Evolutionary conservation across 208 protist species (phyloP).

Genomic region (Leishmania braziliensis): DNA sequence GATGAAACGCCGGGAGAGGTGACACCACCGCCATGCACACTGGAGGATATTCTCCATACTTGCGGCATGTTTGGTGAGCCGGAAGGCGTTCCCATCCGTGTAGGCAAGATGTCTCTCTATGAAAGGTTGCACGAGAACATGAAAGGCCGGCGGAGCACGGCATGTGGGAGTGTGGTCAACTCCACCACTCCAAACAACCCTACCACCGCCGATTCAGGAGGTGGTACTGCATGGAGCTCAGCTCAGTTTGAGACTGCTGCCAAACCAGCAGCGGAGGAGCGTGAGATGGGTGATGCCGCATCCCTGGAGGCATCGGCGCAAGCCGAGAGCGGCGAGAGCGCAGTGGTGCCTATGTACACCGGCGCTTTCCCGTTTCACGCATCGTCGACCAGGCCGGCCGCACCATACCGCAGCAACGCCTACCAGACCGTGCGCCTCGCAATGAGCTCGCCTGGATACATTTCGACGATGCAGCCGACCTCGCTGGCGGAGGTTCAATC

Average conservation of each 20-base stretch:
- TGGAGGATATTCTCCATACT: slow-evolving; percentile 27
- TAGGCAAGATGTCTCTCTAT: slow-evolving; percentile 36
- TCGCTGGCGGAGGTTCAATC: slow-evolving; percentile 6
- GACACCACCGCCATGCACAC: slow-evolving; percentile 12
- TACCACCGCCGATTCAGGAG: background rate
- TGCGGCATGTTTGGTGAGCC: slow-evolving; percentile 31
- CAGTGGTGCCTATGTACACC: background rate
- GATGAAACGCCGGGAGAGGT: background rate
- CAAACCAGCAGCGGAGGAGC: background rate
- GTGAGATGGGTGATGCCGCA: background rate
- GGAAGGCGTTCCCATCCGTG: slow-evolving; percentile 23
- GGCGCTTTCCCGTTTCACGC: slow-evolving; percentile 3
- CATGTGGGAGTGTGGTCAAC: too few species aligned
- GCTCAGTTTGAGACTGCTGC: background rate
- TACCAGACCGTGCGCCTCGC: slow-evolving; percentile 77
- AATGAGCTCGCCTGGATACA: slow-evolving; percentile 49
- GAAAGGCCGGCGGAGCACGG: background rate
- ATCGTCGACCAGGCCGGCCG: background rate
- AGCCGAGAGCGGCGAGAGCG: background rate
- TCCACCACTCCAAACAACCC: background rate
- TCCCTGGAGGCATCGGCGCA: background rate
- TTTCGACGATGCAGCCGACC: slow-evolving; percentile 19
- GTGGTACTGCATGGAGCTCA: background rate
- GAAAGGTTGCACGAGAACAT: slow-evolving; percentile 35
- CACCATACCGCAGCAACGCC: slow-evolving; percentile 62